phyloP scores from a whole-genome alignment of 805 yeast species.

The Osmozyma mogii region DNA sequence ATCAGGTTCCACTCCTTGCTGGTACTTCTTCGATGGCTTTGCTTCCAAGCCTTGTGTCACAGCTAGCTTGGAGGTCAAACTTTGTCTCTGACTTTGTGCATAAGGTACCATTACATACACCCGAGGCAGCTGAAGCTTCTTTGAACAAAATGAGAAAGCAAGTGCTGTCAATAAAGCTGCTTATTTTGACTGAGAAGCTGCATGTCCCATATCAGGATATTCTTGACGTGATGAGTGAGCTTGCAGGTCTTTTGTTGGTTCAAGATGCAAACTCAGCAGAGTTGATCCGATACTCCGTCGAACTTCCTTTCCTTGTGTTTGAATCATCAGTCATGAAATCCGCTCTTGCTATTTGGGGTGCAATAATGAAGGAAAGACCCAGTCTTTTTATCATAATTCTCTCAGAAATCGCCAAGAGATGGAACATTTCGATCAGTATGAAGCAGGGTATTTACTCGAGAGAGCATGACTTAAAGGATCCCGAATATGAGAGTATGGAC shows the following conservation, averaged over 20 bases:
- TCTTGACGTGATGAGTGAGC: conserved; percentile 37
- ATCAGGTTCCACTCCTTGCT: conserved; percentile 35
- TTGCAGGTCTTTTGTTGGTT: conserved; percentile 30
- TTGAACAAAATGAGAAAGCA: conserved; percentile 21
- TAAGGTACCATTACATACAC: conserved; percentile 20
- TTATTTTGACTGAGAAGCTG: conserved; percentile 3
- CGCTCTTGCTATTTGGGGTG: conserved; percentile 75
- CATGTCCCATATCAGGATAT: conserved; percentile 20
- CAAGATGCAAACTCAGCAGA: conserved; percentile 36
- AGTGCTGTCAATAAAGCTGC: conserved; percentile 12
- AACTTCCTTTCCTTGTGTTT: conserved; percentile 65
- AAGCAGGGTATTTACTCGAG: conserved; percentile 59
- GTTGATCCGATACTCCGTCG: conserved; percentile 44
- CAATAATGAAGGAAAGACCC: conserved; percentile 61
- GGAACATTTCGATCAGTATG: conserved; percentile 58
- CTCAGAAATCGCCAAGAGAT: conserved; percentile 58
- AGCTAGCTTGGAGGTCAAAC: conserved; percentile 61
- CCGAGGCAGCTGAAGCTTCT: conserved; percentile 20
- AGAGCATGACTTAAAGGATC: conserved; percentile 43
- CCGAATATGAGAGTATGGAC: conserved; percentile 73
- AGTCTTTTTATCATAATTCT: conserved; percentile 51
- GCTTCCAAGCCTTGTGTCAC: conserved; percentile 67
- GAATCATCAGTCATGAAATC: conserved; percentile 50
- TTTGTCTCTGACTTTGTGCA: conserved; percentile 27
- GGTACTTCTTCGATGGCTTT: conserved; percentile 40